Base-by-base conservation (phyloP, 2,329 filamentous ascomycete genomes). In the Colletotrichum sp. region DNA sequence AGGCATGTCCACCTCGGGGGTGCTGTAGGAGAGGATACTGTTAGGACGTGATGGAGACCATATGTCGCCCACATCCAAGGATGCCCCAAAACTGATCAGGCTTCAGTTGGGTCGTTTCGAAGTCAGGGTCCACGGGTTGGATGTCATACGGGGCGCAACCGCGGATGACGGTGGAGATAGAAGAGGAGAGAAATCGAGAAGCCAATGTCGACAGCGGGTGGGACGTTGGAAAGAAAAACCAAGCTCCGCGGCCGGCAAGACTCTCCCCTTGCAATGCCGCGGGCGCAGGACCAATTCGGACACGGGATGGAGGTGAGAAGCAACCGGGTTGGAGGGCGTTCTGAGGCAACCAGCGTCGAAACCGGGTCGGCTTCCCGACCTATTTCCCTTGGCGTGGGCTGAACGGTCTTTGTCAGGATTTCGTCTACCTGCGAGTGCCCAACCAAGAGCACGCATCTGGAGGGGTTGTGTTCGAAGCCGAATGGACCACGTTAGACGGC, bases 11-110 rank as follows among this genome's bases (percentile, higher is more conserved):
- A 87, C 84, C 67, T 86, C 85, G 78, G 83, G 79, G 79, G 83
- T 83, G 80, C 83, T 84, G 83, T 75, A 85, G 84, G 77, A 85
- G 82, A 55, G 87, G 85, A 79, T 89, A 90, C 77, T 88, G 87
- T 79, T 88, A 88, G 77, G 88, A 84, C 87, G 89, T 89, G 79
- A 83, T 84, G 76, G 83, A 82, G 81, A 83, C 84, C 83, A 85
- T 85, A 78, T 78, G 82, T 26, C 78, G 77, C 79, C 77, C 80
- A 71, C 75, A 67, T 79, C 76, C 76, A 79, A 78, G 69, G 79
- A 79, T 77, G 79, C 72, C 78, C 77, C 78, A 71, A 79, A 79
- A 77, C 80, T 74, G 78, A 80, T 78, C 75, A 79, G 77, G 79
- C 79, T 79, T 83, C 80, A 83, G 76, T 75, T 76, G 71, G 82